A percentile compares a stretch with the other conserved stretches of the same genome.
phyloP scores from a whole-genome alignment of 345 rosid species.

The Jatropha curcas region DNA sequence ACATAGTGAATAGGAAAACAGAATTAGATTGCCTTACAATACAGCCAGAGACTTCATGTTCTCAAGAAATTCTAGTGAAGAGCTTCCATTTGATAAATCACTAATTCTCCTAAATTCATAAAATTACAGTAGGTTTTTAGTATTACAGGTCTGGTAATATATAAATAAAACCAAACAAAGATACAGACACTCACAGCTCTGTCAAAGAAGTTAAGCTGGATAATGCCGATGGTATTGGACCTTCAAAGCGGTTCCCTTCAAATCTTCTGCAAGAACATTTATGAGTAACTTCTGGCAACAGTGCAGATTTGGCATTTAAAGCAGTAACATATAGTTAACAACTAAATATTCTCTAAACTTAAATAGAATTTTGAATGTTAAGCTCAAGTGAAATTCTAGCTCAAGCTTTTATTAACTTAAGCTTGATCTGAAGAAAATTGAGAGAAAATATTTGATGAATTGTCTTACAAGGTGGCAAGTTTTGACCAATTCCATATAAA shows the following conservation, averaged over 20 bases:
- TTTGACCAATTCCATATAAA: constrained; percentile 67
- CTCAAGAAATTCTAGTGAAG: constrained; percentile 50
- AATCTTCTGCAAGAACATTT: constrained; percentile 50
- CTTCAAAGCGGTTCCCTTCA: constrained; percentile 63
- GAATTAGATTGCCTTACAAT: constrained; percentile 40
- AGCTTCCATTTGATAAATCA: constrained; percentile 55
- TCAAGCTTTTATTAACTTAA: too few species aligned
- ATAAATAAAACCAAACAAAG: constrained; percentile 6
- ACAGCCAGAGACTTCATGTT: constrained; percentile 44
- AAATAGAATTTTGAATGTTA: too few species aligned
- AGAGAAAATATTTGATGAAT: not conserved
- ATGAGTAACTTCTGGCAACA: not conserved
- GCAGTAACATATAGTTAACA: too few species aligned
- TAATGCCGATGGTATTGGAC: constrained; percentile 66
- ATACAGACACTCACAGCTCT: constrained; percentile 49
- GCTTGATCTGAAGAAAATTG: not conserved
- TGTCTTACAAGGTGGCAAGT: constrained; percentile 49
- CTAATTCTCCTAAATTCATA: constrained; percentile 60
- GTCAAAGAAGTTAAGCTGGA: constrained; percentile 46
- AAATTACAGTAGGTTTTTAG: constrained; percentile 12
- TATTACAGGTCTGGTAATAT: not conserved
- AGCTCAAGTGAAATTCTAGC: too few species aligned
- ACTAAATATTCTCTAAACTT: too few species aligned
- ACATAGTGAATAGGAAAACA: not conserved
- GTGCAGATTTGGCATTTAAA: too few species aligned